Conservation (phyloP, 2,329 filamentous ascomycete species). For the Arthrobotrys entomopaga region DNA sequence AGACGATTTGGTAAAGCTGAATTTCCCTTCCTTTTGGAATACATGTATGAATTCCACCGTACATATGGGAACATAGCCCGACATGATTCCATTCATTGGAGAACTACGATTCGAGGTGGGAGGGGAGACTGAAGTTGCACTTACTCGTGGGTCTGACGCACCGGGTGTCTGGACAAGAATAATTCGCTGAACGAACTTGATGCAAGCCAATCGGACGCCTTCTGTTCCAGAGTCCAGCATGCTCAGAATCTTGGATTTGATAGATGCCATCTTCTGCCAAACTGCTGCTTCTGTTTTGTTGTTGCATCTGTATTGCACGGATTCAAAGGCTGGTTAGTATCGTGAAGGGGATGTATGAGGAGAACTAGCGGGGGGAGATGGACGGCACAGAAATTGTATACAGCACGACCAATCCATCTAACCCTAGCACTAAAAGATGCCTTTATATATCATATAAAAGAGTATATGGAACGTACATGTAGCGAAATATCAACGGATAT, state of each 20-base stretch:
- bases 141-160: constrained; percentile 82
- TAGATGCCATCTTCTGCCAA: constrained; percentile 87
- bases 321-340: constrained; percentile 54
- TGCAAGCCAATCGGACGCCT: constrained; percentile 87
- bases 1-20: background rate
- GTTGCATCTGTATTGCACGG: constrained; percentile 73
- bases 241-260: constrained; percentile 87
- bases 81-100: constrained; percentile 36
- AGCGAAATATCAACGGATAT: constrained; percentile 89
- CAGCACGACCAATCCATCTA: constrained; percentile 8
- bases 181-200: constrained; percentile 96
- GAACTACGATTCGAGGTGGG: constrained; percentile 31
- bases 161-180: constrained; percentile 92
- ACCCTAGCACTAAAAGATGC: background rate
- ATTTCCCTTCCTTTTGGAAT: constrained; percentile 9
- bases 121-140: constrained; percentile 59
- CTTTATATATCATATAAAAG: constrained; percentile 16
- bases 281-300: constrained; percentile 81
- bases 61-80: constrained; percentile 17
- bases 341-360: constrained; percentile 5
- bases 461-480: constrained; percentile 75
- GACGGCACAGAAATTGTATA: constrained; percentile 10
- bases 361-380: background rate
- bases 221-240: constrained; percentile 84
- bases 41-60: constrained; percentile 24